These are phyloP conservation scores for Avicennia marina DNA, from an alignment of 257 asterid genomes.

Conservation along the genomic window DNA sequence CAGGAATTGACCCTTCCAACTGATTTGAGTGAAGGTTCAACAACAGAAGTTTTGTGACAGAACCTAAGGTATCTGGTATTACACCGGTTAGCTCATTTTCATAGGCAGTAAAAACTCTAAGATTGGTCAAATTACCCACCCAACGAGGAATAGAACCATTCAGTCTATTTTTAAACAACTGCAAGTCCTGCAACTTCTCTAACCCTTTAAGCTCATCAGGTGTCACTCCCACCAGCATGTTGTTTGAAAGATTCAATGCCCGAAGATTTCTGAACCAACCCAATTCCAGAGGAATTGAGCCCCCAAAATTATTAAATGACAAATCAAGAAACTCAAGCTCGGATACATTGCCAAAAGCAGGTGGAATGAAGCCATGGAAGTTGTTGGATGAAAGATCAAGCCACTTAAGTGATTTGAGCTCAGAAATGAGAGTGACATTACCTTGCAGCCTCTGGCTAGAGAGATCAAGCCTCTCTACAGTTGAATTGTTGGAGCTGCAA, in stretches of 20 bases:
- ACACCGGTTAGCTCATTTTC: constrained; percentile 72
- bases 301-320: constrained; percentile 64
- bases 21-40: constrained; percentile 86
- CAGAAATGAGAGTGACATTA: constrained; percentile 64
- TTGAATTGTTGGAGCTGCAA: constrained; percentile 60
- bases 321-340: constrained; percentile 88
- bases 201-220: constrained; percentile 67
- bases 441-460: constrained; percentile 69
- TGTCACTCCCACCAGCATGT: constrained; percentile 48
- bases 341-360: constrained; percentile 51
- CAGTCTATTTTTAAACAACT: constrained; percentile 57
- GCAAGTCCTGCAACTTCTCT: constrained; percentile 57
- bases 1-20: constrained; percentile 78
- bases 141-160: constrained; percentile 80
- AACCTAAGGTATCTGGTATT: constrained; percentile 75
- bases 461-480: constrained; percentile 77
- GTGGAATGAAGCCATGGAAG: constrained; percentile 68
- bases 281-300: constrained; percentile 59
- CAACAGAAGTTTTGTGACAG: constrained; percentile 41
- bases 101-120: constrained; percentile 74
- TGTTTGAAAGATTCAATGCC: constrained; percentile 67
- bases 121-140: constrained; percentile 61
- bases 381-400: constrained; percentile 86
- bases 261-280: constrained; percentile 48
- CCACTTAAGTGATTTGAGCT: constrained; percentile 67